Evolutionary conservation across 1,284 basidiomycete genomes (phyloP), one percentile per base, ranked within the genome.

Genomic region (Schizopora paradoxa): DNA sequence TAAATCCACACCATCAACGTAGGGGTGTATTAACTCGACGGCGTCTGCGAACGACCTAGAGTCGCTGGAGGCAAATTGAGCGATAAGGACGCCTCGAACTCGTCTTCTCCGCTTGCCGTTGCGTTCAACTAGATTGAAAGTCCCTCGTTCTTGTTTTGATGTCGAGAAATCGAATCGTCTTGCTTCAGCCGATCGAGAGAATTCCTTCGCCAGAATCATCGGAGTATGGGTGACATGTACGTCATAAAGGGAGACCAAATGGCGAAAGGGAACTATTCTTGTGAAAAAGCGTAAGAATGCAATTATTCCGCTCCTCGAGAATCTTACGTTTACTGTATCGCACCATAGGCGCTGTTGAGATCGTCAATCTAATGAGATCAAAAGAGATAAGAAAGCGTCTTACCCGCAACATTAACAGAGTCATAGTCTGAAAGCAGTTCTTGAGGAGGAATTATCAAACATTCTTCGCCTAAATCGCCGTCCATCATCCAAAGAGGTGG

Each of bases 211-310:
- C 39, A 80, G 66, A 23, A 78, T 77, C 77, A 80, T 80, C 1
- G 77, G 77, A 13, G 77, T 78, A 43, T 72, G 68, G 2, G 74
- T 77, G 45, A 79, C 72, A 50, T 77, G 77, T 4, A 69, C 72
- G 41, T 77, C 68, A 59, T 78, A 79, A 25, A 67, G 64, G 1
- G 75, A 71, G 3, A 72, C 69, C 1, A 78, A 65, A 43, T 74
- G 69, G 5, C 77, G 66, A 56, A 79, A 79, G 2, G 75, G 72
- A 0, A 78, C 65, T 66, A 54, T 8, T 10, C 14, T 31, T 8
- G 14, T 31, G 3, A 21, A 6, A 19, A 28, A 7, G 5, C 8
- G 14, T 28, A 18, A 21, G 14, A 21, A 47, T 13, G 35, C 14
- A 44, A n/a, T 19, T 35, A 19, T 3, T 34, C 37, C 22, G 27